Conservation (phyloP, 768 basidiomycete species). For the Kondoa subrosea region DNA sequence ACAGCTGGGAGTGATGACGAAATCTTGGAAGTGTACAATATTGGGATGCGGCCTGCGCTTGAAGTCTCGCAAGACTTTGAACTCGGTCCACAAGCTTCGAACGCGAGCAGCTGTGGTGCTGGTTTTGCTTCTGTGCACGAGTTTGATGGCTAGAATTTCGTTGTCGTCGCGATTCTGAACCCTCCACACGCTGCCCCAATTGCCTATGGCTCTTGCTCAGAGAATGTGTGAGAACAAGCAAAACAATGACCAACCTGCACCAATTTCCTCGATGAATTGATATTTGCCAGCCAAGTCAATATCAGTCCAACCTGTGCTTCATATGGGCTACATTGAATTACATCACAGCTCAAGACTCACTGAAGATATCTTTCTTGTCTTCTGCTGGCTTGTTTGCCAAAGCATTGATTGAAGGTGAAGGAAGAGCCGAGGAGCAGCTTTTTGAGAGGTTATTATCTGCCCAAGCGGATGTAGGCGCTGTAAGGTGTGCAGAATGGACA, state of each 20-base stretch:
- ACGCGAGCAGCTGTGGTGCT: conserved; percentile 78
- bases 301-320: neutral
- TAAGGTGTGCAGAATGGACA: neutral
- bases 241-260: neutral
- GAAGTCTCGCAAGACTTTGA: conserved; percentile 55
- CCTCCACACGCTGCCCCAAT: conserved; percentile 56
- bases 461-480: neutral
- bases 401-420: neutral
- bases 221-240: neutral
- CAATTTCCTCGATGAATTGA: neutral
- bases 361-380: neutral
- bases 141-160: conserved; percentile 62
- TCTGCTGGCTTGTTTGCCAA: neutral
- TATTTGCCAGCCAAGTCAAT: neutral
- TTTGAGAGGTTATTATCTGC: neutral
- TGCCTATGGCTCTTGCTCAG: conserved; percentile 64
- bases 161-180: conserved; percentile 30
- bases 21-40: conserved; percentile 80
- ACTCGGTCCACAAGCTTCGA: conserved; percentile 49
- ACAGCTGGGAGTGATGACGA: conserved; percentile 33
- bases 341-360: too few species aligned
- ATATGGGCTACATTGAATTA: too few species aligned
- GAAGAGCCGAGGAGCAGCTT: neutral
- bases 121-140: conserved; percentile 67
- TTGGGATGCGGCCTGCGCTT: conserved; percentile 74